These are phyloP conservation scores for Neurospora intermedia DNA, from an alignment of 495 filamentous ascomycete species.

Conservation along the genomic window DNA sequence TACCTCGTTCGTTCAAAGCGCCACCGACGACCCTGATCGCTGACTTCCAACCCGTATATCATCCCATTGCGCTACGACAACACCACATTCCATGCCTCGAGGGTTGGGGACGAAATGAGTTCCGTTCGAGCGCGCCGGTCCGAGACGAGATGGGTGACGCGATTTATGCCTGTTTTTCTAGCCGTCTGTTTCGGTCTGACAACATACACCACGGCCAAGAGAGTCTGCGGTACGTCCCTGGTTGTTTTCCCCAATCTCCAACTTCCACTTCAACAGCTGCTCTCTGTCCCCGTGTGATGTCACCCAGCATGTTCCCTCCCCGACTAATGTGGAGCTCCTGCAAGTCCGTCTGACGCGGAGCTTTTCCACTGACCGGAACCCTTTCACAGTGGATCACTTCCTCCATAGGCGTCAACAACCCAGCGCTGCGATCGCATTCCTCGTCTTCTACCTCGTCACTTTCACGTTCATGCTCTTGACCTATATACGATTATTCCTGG, in stretches of 20 bases:
- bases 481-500: conserved; percentile 57
- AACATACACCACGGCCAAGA: conserved; percentile 31
- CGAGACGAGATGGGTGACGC: conserved; percentile 36
- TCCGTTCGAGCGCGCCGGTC: conserved; percentile 16
- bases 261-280: neutral
- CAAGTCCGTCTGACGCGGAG: neutral
- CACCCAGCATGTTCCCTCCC: conserved; percentile 1
- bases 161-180: conserved; percentile 30
- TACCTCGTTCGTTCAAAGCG: neutral
- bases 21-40: neutral
- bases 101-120: neutral
- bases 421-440: conserved; percentile 53
- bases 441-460: conserved; percentile 60
- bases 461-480: conserved; percentile 53
- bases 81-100: neutral
- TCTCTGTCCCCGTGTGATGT: neutral
- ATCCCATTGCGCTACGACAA: neutral
- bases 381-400: conserved; percentile 49
- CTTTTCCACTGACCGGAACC: neutral
- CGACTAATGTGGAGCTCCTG: neutral
- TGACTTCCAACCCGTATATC: neutral
- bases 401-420: conserved; percentile 38
- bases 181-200: conserved; percentile 24
- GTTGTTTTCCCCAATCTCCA: neutral
- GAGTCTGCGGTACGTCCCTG: conserved; percentile 28